phyloP scores from a whole-genome alignment of 495 filamentous ascomycete genomes.

The Daldinia childiae region DNA sequence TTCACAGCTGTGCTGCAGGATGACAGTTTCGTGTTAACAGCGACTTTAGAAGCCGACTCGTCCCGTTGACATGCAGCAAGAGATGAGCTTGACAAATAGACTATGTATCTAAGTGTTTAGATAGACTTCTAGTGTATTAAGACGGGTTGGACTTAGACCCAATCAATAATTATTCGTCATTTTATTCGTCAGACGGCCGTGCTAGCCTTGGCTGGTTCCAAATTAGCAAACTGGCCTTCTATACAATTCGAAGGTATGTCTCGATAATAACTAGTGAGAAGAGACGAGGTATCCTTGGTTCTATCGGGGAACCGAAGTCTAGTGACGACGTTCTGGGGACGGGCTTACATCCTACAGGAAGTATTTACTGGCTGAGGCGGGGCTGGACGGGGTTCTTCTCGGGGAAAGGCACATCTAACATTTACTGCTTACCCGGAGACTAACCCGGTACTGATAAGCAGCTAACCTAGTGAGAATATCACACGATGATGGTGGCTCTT shows the following conservation, averaged over 20 bases:
- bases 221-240: neutral
- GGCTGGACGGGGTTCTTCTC: slow-evolving; percentile 4
- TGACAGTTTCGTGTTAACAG: slow-evolving; percentile 6
- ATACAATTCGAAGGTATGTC: neutral
- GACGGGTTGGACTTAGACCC: slow-evolving; percentile 8
- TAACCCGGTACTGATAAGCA: slow-evolving; percentile 8
- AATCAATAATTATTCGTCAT: neutral
- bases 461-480: neutral
- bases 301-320: neutral
- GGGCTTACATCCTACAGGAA: neutral
- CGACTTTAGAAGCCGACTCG: slow-evolving; percentile 5
- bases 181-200: slow-evolving; percentile 8
- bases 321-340: neutral
- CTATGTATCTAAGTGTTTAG: neutral
- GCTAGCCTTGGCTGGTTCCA: neutral
- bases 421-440: slow-evolving; percentile 22
- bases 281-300: slow-evolving; percentile 1
- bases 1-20: slow-evolving; percentile 11
- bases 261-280: slow-evolving; percentile 1
- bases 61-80: slow-evolving; percentile 1
- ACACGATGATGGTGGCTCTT: slow-evolving; percentile 4
- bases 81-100: slow-evolving; percentile 19
- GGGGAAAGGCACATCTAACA: slow-evolving; percentile 11
- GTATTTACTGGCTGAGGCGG: neutral
- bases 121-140: slow-evolving; percentile 2